These are phyloP conservation scores for Asclepias syriaca DNA, from an alignment of 257 asterid species.

Conservation along the genomic window DNA sequence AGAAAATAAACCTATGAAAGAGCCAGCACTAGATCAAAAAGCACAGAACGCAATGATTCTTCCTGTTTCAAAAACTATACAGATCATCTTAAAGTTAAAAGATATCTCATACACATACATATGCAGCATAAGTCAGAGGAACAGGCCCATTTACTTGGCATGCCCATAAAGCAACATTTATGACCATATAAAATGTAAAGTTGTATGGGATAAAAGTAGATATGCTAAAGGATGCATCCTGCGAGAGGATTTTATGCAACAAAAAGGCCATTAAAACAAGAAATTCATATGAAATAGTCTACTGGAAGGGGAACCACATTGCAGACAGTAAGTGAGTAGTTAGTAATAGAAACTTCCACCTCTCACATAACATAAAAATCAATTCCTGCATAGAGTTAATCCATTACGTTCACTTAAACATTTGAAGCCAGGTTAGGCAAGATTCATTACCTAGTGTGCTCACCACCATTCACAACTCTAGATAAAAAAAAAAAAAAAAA, in stretches of 20 bases:
- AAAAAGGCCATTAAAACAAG: neutral
- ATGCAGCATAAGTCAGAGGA: neutral
- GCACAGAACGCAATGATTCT: neutral
- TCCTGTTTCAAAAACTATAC: neutral
- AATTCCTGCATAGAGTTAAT: neutral
- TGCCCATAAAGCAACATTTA: neutral
- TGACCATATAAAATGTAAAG: neutral
- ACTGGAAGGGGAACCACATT: neutral
- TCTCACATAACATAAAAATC: neutral
- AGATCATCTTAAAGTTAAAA: neutral
- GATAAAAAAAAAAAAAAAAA: neutral
- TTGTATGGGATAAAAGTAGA: neutral
- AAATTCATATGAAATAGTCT: neutral
- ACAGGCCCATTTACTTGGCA: neutral
- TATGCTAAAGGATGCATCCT: neutral
- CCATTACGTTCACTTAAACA: neutral
- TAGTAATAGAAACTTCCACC: neutral
- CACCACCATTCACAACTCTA: neutral
- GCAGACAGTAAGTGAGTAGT: neutral
- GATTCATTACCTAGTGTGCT: neutral
- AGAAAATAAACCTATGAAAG: constrained; percentile 3
- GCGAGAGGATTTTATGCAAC: neutral
- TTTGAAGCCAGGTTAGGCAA: neutral
- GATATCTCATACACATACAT: neutral
- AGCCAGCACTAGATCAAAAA: constrained; percentile 4